Conservation (phyloP, 2,329 filamentous ascomycete genomes). For the Ramularia endophylla region DNA sequence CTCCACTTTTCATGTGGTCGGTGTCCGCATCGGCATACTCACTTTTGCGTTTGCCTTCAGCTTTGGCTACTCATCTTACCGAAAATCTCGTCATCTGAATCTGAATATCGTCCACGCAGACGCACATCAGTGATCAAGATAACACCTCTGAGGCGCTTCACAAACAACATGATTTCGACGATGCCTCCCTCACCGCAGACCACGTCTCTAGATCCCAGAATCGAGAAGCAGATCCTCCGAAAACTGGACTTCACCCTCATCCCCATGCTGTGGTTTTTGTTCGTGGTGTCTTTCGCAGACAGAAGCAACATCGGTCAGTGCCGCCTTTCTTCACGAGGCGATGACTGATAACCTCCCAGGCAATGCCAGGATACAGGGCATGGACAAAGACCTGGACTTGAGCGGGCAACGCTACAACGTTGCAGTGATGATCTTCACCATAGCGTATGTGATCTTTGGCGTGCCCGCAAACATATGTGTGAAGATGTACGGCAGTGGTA, state of each 20-base stretch:
- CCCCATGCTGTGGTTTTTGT: conserved; percentile 43
- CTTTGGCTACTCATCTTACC: too few relatives aligned
- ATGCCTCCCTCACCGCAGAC: background rate
- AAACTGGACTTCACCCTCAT: conserved; percentile 47
- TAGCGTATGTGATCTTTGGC: conserved; percentile 33
- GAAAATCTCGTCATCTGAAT: too few relatives aligned
- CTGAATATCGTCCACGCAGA: too few relatives aligned
- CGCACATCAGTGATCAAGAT: too few relatives aligned
- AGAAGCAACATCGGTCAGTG: conserved; percentile 31
- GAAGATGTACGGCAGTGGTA: conserved; percentile 57
- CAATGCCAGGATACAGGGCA: conserved; percentile 35
- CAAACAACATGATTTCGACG: too few relatives aligned
- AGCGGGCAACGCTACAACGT: conserved; percentile 34
- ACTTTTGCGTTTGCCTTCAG: too few relatives aligned
- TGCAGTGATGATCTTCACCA: conserved; percentile 34
- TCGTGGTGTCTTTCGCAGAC: conserved; percentile 40
- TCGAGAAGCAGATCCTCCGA: conserved; percentile 41
- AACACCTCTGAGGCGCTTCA: too few relatives aligned
- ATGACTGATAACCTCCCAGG: conserved; percentile 5
- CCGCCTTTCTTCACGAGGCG: too few relatives aligned
- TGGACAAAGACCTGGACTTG: conserved; percentile 32
- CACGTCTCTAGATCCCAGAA: conserved; percentile 3
- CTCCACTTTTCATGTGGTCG: too few relatives aligned
- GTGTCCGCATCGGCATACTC: too few relatives aligned
- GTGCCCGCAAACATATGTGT: conserved; percentile 42